Evolutionary conservation across 2,329 filamentous ascomycete genomes (phyloP), one percentile per base, ranked within the genome.

Genomic region (Decorospora gaudefroyi): DNA sequence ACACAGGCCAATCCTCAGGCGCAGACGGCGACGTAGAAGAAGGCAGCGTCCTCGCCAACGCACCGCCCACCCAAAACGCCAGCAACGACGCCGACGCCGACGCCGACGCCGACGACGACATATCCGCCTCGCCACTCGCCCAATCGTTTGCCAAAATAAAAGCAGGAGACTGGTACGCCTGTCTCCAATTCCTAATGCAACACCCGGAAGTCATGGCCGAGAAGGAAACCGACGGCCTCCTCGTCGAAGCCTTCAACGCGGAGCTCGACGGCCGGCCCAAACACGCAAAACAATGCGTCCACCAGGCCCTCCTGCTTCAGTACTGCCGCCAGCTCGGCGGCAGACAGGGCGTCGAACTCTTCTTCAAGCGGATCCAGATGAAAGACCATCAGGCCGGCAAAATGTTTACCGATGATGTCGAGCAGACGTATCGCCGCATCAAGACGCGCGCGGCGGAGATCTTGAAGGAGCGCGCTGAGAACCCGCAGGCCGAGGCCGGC

Each of bases 321-420:
- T 99, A 99, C 76, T 99, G 93, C 74, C 84, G 92, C 7, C 86
- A 90, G 28, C 79, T 99, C 5, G 91, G 92, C 49, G 91, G 92
- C 47, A 84, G 83, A 54, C 90, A 97, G 61, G 92, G 92, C 15
- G 90, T 96, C 6, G 81, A 83, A 4, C 74, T 97, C 19, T 99
- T 99, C 78, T 99, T 99, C 81, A 95, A 93, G 74, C 87, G 92
- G 45, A 91, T 99, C 69, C 93, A 88, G 15, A 95, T 88, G 3
- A 84, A 83, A 59, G 88, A 86, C 21, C 92, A 99, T 72, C 87
- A 96, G 72, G 95, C 93, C 5, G 85, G 88, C 62, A 90, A 88
- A 30, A 80, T 97, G 30, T 99, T 99, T 76, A 83, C 82, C 68
- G 92, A 96, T 70, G 93, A 99, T 68, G 91, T 99, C 30, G 86